Percentiles rank a stretch among this genome's conserved stretches.
Conservation (phyloP, 2,329 filamentous ascomycete species). For the Xylaria sp. region DNA sequence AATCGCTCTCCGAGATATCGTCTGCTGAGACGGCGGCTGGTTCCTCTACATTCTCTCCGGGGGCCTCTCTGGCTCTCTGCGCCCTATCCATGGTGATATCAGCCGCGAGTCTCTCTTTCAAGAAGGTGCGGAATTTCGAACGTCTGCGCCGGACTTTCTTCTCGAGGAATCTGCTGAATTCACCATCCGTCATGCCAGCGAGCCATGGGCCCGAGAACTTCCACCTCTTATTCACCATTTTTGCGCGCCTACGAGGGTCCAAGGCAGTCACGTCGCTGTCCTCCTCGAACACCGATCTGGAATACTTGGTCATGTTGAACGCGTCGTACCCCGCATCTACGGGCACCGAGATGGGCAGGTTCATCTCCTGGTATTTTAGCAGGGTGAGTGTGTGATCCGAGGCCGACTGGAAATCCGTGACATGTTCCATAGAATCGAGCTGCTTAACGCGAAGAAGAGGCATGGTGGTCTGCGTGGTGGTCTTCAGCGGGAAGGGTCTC, state of each 20-base stretch:
- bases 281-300: conserved; percentile 63
- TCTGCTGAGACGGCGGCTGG: conserved; percentile 36
- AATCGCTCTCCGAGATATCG: conserved; percentile 53
- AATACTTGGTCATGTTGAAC: conserved; percentile 29
- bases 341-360: conserved; percentile 68
- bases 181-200: conserved; percentile 62
- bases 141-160: conserved; percentile 58
- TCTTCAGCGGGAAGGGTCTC: conserved; percentile 75
- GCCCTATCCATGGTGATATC: conserved; percentile 46
- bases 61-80: conserved; percentile 43
- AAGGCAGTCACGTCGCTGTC: conserved; percentile 56
- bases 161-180: conserved; percentile 59
- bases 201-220: conserved; percentile 70
- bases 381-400: conserved; percentile 80
- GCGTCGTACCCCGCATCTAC: conserved; percentile 14
- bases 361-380: conserved; percentile 84
- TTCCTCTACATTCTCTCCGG: conserved; percentile 35
- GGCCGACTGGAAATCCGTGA: conserved; percentile 86
- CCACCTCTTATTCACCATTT: conserved; percentile 58
- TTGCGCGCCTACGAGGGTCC: conserved; percentile 32
- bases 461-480: conserved; percentile 71
- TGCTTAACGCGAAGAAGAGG: conserved; percentile 76
- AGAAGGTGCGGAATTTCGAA: conserved; percentile 55
- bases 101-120: conserved; percentile 53
- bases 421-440: conserved; percentile 82